Evolutionary conservation across 108 stramenopile species (phyloP).

Genomic region (Tribonema minus): DNA sequence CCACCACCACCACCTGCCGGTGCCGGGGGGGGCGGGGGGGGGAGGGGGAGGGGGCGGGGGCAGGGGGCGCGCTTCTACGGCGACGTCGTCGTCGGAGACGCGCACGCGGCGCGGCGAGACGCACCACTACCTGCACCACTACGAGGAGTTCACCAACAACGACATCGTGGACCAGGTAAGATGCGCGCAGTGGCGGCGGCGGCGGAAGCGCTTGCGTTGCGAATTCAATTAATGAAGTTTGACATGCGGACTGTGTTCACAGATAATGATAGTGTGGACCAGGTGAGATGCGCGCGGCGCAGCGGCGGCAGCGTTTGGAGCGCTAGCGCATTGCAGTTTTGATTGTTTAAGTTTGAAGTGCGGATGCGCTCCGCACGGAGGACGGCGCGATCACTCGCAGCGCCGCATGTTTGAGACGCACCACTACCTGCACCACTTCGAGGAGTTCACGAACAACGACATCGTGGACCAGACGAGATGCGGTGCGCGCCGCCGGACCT

Average conservation of each 20-base stretch:
- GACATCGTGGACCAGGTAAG: constrained; percentile 53
- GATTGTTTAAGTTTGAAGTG: neutral
- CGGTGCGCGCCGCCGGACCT: no score
- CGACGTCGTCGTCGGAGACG: neutral
- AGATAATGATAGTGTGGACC: neutral
- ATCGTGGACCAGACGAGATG: constrained; percentile 46
- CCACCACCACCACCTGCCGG: constrained; percentile 2
- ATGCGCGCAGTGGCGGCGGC: no score
- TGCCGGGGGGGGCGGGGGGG: neutral
- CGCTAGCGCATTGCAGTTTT: neutral
- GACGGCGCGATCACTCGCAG: no score
- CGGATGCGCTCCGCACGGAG: no score
- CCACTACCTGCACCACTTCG: constrained; percentile 21
- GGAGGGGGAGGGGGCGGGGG: neutral
- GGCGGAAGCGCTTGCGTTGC: no score
- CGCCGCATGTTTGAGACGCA: no score
- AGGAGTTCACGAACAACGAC: constrained; percentile 55
- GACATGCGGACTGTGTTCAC: no score
- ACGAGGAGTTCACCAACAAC: constrained; percentile 52
- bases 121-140: constrained; percentile 9
- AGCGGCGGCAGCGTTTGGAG: neutral
- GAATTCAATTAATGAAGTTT: no score
- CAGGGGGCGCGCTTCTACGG: neutral
- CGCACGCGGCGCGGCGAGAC: neutral
- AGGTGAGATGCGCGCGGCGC: neutral